Percentiles rank a stretch among this genome's conserved stretches.
These are phyloP conservation scores for Decorospora gaudefroyi DNA, from an alignment of 2,329 filamentous ascomycete species.

Conservation along the genomic window DNA sequence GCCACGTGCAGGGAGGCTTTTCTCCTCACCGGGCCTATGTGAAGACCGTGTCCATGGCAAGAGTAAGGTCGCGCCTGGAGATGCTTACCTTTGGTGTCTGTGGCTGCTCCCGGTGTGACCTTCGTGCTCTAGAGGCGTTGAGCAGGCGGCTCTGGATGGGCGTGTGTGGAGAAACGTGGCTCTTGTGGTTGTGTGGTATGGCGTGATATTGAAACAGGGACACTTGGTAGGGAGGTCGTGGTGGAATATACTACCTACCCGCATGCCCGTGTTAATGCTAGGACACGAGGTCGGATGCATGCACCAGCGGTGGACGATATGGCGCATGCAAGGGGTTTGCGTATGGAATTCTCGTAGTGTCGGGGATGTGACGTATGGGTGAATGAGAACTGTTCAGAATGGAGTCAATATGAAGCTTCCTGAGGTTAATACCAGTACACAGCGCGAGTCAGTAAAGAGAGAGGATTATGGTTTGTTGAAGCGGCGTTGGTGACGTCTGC, in stretches of 20 bases:
- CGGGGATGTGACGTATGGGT: background rate
- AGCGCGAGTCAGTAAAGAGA: constrained; percentile 2
- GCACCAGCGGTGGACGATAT: background rate
- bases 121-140: constrained; percentile 1
- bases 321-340: constrained; percentile 1
- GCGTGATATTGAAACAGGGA: background rate
- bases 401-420: too few species aligned
- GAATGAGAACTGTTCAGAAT: background rate
- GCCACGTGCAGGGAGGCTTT: background rate
- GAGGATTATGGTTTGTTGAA: constrained; percentile 2
- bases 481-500: constrained; percentile 1
- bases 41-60: background rate
- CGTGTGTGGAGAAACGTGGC: background rate
- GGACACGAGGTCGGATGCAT: background rate
- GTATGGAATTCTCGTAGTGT: too few species aligned
- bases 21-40: background rate
- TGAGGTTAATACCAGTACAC: too few species aligned
- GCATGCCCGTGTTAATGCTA: too few species aligned
- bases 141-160: background rate
- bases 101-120: background rate
- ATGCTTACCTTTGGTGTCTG: background rate
- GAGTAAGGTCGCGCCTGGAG: background rate
- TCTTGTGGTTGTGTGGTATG: constrained; percentile 1
- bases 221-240: background rate
- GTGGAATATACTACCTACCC: too few species aligned